phyloP scores from a whole-genome alignment of 768 basidiomycete genomes.

The Brasilioporus rufonigricans region DNA sequence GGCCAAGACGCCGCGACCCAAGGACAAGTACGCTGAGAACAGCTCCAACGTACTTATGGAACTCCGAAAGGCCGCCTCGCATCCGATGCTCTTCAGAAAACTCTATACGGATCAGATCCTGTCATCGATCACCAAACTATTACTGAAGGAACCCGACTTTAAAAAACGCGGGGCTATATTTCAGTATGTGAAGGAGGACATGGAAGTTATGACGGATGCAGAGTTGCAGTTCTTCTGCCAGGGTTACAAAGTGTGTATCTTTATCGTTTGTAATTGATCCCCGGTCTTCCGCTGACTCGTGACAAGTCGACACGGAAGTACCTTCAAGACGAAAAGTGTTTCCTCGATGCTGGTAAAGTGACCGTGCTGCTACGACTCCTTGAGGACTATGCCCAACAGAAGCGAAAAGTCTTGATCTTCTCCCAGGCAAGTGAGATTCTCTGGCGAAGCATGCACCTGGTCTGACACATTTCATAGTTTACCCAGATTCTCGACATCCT shows the following conservation, averaged over 20 bases:
- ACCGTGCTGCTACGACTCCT: slow-evolving; percentile 70
- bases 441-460: not conserved
- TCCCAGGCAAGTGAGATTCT: slow-evolving; percentile 67
- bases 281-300: slow-evolving; percentile 4
- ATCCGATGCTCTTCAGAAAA: slow-evolving; percentile 94
- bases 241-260: slow-evolving; percentile 68
- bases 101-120: slow-evolving; percentile 77
- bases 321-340: slow-evolving; percentile 70
- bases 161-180: slow-evolving; percentile 76
- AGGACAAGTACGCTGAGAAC: slow-evolving; percentile 76
- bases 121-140: slow-evolving; percentile 70
- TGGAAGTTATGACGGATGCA: slow-evolving; percentile 97
- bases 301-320: slow-evolving; percentile 68
- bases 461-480: slow-evolving; percentile 52
- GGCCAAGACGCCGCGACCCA: slow-evolving; percentile 42
- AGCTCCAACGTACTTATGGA: slow-evolving; percentile 97
- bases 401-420: slow-evolving; percentile 87
- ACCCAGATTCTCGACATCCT: slow-evolving; percentile 95
- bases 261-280: not conserved
- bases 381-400: slow-evolving; percentile 58
- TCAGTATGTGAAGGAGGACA: slow-evolving; percentile 92
- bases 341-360: slow-evolving; percentile 88
- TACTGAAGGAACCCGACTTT: slow-evolving; percentile 92
- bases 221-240: slow-evolving; percentile 87
- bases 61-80: slow-evolving; percentile 91